Evolutionary conservation across 108 stramenopile species (phyloP).

Genomic region (Cyclostephanos tholiformis): DNA sequence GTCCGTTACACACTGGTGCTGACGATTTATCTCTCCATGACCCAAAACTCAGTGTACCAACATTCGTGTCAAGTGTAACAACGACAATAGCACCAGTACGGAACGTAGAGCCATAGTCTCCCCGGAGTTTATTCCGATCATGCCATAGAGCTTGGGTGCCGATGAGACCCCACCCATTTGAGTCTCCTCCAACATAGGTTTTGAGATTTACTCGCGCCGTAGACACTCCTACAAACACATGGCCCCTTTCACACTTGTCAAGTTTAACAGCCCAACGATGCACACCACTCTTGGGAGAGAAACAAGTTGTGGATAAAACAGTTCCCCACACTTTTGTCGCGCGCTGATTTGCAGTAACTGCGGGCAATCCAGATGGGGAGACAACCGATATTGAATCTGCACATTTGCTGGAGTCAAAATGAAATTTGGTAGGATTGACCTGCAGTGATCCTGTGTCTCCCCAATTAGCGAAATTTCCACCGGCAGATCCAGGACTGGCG

Average conservation of each 20-base stretch:
- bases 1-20: conserved; percentile 27
- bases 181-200: conserved; percentile 97
- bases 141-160: conserved; percentile 97
- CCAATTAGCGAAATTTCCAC: background rate
- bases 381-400: conserved; percentile 85
- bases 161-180: conserved; percentile 96
- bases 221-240: conserved; percentile 96
- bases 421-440: conserved; percentile 54
- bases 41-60: conserved; percentile 79
- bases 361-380: conserved; percentile 15
- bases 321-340: conserved; percentile 88
- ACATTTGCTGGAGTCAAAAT: conserved; percentile 80
- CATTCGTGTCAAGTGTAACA: conserved; percentile 81
- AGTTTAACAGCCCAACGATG: conserved; percentile 85
- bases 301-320: conserved; percentile 64
- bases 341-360: conserved; percentile 68
- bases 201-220: conserved; percentile 83
- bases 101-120: conserved; percentile 80
- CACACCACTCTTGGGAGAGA: conserved; percentile 74
- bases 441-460: conserved; percentile 49
- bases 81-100: conserved; percentile 80
- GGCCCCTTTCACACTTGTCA: conserved; percentile 91
- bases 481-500: conserved; percentile 3
- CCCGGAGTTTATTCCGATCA: conserved; percentile 70
- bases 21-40: conserved; percentile 66